Evolutionary conservation across 352 stramenopile species (phyloP), one percentile per base, ranked within the genome.

Genomic region (Ophiocytium majus): DNA sequence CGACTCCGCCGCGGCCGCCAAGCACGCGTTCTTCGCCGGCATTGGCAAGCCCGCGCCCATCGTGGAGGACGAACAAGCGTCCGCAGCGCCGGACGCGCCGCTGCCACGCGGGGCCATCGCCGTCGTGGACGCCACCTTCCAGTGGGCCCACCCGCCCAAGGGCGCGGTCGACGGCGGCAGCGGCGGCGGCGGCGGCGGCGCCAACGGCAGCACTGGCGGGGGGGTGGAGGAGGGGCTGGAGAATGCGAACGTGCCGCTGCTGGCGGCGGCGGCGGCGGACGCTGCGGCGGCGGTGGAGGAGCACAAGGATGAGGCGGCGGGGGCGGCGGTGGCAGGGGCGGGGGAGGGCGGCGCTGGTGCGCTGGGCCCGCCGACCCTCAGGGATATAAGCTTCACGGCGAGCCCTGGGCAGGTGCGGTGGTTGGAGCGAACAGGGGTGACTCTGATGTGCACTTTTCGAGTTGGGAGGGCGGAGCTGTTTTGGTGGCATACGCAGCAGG

Each of bases 41-140:
- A n/a, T n/a, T n/a, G n/a, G n/a, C n/a, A n/a, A n/a, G n/a, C n/a
- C n/a, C n/a, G n/a, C n/a, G n/a, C n/a, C n/a, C n/a, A n/a, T n/a
- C n/a, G n/a, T 88, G 23, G 84, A 82, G 49, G 84, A 79, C 32
- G 5, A 31, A 43, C 86, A 57, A 57, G 43, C 43, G 49, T 33
- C 50, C 14, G 66, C 50, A 36, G 57, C 23, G 28, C 50, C 28
- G 14, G 63, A 79, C 43, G 43, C 43, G 5, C 43, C 43, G 43
- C 43, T 14, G 10, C 79, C 66, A 10, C 33, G 50, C 80, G 78
- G 78, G 17, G 63, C 74, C 49, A 49, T 85, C 33, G 64, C 76
- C 33, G 84, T 88, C 32, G 50, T 63, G 10, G 74, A 88, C 50
- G 84, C 71, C 34, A 85, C 84, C 35, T 88, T 88, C 34, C 34